These are phyloP conservation scores for Lentithecium fluviatile DNA, from an alignment of 495 filamentous ascomycete genomes.

Conservation along the genomic window DNA sequence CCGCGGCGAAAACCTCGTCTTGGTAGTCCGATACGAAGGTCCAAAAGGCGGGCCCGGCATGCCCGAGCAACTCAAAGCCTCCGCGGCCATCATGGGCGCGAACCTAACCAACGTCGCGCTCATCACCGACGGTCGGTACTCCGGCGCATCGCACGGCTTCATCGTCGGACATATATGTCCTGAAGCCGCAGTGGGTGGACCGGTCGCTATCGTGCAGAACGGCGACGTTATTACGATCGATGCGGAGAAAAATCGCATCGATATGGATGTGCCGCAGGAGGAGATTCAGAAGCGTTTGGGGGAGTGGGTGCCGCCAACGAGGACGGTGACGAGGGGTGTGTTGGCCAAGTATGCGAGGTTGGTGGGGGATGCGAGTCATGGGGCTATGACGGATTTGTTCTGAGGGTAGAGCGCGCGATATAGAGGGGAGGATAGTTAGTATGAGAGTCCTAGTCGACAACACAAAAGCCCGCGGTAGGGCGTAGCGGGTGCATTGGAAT, in stretches of 20 bases:
- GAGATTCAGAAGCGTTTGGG: slow-evolving; percentile 67
- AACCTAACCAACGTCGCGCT: slow-evolving; percentile 84
- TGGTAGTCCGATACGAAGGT: slow-evolving; percentile 93
- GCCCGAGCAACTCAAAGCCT: slow-evolving; percentile 94
- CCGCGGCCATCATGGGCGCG: slow-evolving; percentile 89
- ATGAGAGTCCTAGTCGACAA: too few relatives aligned
- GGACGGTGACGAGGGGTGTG: slow-evolving; percentile 77
- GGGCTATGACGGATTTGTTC: slow-evolving; percentile 51
- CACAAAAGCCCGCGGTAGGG: too few relatives aligned
- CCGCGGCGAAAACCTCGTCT: slow-evolving; percentile 77
- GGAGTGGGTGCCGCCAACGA: slow-evolving; percentile 70
- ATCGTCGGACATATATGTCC: slow-evolving; percentile 95
- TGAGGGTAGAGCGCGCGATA: slow-evolving; percentile 7
- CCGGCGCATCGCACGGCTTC: slow-evolving; percentile 88
- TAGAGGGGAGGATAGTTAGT: too few relatives aligned
- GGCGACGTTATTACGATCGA: slow-evolving; percentile 87
- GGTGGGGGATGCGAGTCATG: slow-evolving; percentile 72
- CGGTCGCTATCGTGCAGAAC: slow-evolving; percentile 75
- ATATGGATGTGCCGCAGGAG: slow-evolving; percentile 70
- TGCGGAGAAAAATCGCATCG: slow-evolving; percentile 73
- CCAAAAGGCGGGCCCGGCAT: slow-evolving; percentile 95
- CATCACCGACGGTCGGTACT: slow-evolving; percentile 91
- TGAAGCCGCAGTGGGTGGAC: slow-evolving; percentile 81
- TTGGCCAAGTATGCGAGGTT: slow-evolving; percentile 85
- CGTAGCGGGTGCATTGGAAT: too few relatives aligned